Conservation (phyloP, 331 rosid genomes). For the Quercus tomentella region DNA sequence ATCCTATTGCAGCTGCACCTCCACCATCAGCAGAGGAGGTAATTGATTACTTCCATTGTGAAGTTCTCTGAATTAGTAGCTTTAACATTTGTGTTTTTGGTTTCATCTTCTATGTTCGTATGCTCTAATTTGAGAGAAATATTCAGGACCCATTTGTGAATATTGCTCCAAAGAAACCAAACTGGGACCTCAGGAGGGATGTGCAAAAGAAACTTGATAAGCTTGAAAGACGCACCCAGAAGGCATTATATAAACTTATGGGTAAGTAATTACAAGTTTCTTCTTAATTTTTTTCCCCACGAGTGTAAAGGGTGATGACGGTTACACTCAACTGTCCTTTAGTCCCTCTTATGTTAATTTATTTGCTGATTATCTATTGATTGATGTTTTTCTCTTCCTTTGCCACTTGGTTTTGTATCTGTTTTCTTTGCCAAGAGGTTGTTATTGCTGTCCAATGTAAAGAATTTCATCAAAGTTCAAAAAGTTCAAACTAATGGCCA, state of each 20-base stretch:
- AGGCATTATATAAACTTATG: slow-evolving; percentile 77
- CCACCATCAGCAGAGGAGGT: slow-evolving; percentile 59
- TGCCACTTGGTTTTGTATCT: too few relatives aligned
- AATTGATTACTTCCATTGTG: background rate
- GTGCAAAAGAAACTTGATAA: slow-evolving; percentile 96
- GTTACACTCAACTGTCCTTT: background rate
- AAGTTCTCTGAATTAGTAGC: background rate
- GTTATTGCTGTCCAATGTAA: too few relatives aligned
- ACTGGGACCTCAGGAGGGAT: slow-evolving; percentile 91
- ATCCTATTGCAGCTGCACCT: slow-evolving; percentile 59
- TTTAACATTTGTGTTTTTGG: background rate
- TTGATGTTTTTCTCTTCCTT: too few relatives aligned
- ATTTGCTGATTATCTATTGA: background rate
- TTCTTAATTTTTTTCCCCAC: background rate
- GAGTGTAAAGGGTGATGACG: background rate
- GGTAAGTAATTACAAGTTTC: slow-evolving; percentile 35
- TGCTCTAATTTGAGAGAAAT: background rate
- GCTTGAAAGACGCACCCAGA: slow-evolving; percentile 87
- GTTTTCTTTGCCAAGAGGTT: too few relatives aligned
- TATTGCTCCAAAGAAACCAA: slow-evolving; percentile 97
- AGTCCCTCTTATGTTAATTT: background rate
- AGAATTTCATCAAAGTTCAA: too few relatives aligned
- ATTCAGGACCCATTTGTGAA: slow-evolving; percentile 84
- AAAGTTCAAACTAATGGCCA: too few relatives aligned
- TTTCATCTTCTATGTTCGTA: background rate